Percentiles rank a stretch among this genome's conserved stretches.
Evolutionary conservation across 1,284 basidiomycete species (phyloP).

Genomic region (Ustilago curta): DNA sequence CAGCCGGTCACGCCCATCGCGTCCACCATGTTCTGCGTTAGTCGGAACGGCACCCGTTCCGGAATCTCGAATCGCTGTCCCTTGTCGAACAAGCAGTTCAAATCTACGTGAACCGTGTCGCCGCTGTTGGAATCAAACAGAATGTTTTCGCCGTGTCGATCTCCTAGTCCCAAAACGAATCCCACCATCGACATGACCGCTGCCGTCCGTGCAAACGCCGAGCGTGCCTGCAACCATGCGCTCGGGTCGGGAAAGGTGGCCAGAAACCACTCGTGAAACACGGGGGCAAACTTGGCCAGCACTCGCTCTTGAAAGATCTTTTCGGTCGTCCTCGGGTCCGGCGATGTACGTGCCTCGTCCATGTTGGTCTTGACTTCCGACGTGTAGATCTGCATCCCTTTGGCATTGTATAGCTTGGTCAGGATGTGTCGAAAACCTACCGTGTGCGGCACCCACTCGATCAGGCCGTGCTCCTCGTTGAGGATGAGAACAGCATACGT

Average conservation of each 20-base stretch:
- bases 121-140: slow-evolving; percentile 89
- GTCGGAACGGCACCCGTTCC: slow-evolving; percentile 92
- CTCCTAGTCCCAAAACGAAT: slow-evolving; percentile 95
- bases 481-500: slow-evolving; percentile 96
- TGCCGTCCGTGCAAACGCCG: slow-evolving; percentile 86
- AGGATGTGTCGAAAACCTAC: slow-evolving; percentile 85
- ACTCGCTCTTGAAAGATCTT: slow-evolving; percentile 77
- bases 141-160: slow-evolving; percentile 97
- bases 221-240: slow-evolving; percentile 89
- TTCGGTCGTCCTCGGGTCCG: slow-evolving; percentile 72
- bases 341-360: slow-evolving; percentile 74
- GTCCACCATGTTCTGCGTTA: slow-evolving; percentile 94
- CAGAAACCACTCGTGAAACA: slow-evolving; percentile 98
- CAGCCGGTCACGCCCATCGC: slow-evolving; percentile 93
- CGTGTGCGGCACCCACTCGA: slow-evolving; percentile 99
- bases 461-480: slow-evolving; percentile 96
- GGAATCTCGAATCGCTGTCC: slow-evolving; percentile 87
- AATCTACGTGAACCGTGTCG: slow-evolving; percentile 95
- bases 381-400: slow-evolving; percentile 66
- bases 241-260: slow-evolving; percentile 96
- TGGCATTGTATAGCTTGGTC: slow-evolving; percentile 76
- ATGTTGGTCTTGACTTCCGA: slow-evolving; percentile 75
- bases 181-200: slow-evolving; percentile 99
- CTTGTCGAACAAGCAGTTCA: slow-evolving; percentile 98
- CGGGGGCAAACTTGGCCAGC: slow-evolving; percentile 76